Conservation (phyloP, 306 rosid species). For the Sindora glabra region DNA sequence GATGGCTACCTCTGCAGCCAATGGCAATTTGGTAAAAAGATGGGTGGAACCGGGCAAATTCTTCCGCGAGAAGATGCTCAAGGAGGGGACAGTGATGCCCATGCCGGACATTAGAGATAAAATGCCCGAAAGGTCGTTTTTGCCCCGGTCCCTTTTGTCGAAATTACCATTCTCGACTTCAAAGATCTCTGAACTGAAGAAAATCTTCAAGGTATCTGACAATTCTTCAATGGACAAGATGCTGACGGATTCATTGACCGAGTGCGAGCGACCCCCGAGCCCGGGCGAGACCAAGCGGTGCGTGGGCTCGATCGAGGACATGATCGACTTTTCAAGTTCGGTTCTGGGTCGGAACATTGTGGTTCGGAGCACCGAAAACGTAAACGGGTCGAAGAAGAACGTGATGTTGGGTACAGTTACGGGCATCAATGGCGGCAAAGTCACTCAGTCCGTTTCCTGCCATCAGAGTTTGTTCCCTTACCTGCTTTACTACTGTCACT, state of each 20-base stretch:
- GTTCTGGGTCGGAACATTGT: conserved; percentile 70
- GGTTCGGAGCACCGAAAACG: conserved; percentile 52
- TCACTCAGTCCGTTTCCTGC: conserved; percentile 87
- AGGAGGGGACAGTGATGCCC: conserved; percentile 63
- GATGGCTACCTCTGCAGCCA: conserved; percentile 8
- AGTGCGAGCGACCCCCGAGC: conserved; percentile 75
- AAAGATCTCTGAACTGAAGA: conserved; percentile 47
- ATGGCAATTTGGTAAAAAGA: conserved; percentile 56
- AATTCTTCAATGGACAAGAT: conserved; percentile 77
- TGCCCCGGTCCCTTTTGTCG: conserved; percentile 66
- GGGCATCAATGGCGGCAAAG: conserved; percentile 69
- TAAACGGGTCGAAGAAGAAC: conserved; percentile 53
- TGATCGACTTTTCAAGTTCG: conserved; percentile 84
- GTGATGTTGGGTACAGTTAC: conserved; percentile 54
- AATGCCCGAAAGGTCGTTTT: conserved; percentile 88
- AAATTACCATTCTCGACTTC: conserved; percentile 79
- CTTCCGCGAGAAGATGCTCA: conserved; percentile 71
- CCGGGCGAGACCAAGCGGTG: conserved; percentile 82
- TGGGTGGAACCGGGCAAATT: conserved; percentile 96
- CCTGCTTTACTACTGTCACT: conserved; percentile 85
- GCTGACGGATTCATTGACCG: conserved; percentile 44
- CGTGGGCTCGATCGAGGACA: conserved; percentile 78
- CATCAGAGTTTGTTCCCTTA: conserved; percentile 92
- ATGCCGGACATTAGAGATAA: conserved; percentile 86
- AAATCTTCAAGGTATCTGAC: conserved; percentile 61